Evolutionary conservation across 805 yeast genomes (phyloP), one percentile per base, ranked within the genome.

Genomic region (Candida patagonica): DNA sequence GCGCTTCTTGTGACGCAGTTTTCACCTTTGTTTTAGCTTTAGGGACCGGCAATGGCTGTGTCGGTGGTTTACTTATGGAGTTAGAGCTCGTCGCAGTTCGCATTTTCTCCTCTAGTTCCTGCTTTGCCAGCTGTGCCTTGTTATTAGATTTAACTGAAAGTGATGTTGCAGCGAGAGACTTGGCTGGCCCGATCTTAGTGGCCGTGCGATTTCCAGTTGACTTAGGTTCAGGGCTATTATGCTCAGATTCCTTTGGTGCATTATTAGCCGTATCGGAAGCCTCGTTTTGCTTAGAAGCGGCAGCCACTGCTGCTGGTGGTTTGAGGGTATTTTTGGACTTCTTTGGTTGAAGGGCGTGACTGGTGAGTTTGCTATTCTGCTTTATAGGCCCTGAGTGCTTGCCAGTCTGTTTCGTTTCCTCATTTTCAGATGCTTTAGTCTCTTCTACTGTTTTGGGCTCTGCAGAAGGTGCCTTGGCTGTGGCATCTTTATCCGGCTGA

Each of bases 331-430:
- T 10, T 27, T 26, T 23, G n/a, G 32, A 27, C 25, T 26, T 26
- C 19, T 27, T 37, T n/a, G 41, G 38, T 13, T 40, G 41, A 3
- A 43, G 35, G 2, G 37, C 24, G 35, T 41, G 44, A 21, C 39
- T 22, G 1, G 44, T 41, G 25, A 41, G 40, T 37, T 40, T 40
- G 25, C 15, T 32, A 20, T 26, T 39, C 3, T 20, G n/a, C n/a
- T n/a, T n/a, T n/a, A n/a, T n/a, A n/a, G n/a, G n/a, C n/a, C n/a
- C n/a, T n/a, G n/a, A n/a, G n/a, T n/a, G n/a, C n/a, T n/a, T n/a
- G n/a, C n/a, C n/a, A n/a, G n/a, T n/a, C n/a, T n/a, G n/a, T n/a
- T n/a, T n/a, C n/a, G n/a, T n/a, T n/a, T n/a, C n/a, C n/a, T n/a
- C n/a, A n/a, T n/a, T n/a, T n/a, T n/a, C n/a, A n/a, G n/a, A n/a